A percentile compares a stretch with the other conserved stretches of the same genome.
Conservation (phyloP, 345 rosid genomes). For the Eutrema japonicum region DNA sequence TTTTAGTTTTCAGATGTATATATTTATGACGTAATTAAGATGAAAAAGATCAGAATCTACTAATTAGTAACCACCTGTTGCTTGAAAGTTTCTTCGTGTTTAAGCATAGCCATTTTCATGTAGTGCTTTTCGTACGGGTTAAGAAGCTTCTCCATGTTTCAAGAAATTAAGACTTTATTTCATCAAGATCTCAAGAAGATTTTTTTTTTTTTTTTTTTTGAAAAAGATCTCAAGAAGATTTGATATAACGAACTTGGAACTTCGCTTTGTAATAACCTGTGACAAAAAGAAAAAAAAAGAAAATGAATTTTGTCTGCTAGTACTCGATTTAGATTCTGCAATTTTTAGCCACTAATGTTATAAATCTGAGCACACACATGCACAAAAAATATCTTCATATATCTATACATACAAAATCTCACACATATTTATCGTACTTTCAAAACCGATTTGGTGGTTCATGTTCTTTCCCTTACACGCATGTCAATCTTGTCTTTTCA, state of each 20-base stretch:
- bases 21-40: constrained; percentile 1
- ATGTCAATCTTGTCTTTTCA: constrained; percentile 43
- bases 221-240: constrained; percentile 30
- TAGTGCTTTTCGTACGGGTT: constrained; percentile 73
- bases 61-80: constrained; percentile 63
- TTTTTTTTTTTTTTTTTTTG: background rate
- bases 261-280: constrained; percentile 24
- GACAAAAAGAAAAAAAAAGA: constrained; percentile 1
- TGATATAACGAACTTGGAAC: constrained; percentile 32
- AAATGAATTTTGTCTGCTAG: constrained; percentile 23
- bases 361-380: constrained; percentile 35
- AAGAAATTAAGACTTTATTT: constrained; percentile 29
- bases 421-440: constrained; percentile 30
- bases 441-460: constrained; percentile 34
- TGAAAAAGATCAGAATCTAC: constrained; percentile 1
- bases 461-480: constrained; percentile 42
- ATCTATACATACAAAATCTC: constrained; percentile 33
- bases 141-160: constrained; percentile 76
- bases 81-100: constrained; percentile 96
- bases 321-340: constrained; percentile 43
- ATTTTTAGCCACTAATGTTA: constrained; percentile 40
- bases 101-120: constrained; percentile 93
- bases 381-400: constrained; percentile 45
- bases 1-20: background rate
- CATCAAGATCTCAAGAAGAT: constrained; percentile 38